phyloP scores from a whole-genome alignment of 345 rosid species.

The Psidium friedrichsthalianum region DNA sequence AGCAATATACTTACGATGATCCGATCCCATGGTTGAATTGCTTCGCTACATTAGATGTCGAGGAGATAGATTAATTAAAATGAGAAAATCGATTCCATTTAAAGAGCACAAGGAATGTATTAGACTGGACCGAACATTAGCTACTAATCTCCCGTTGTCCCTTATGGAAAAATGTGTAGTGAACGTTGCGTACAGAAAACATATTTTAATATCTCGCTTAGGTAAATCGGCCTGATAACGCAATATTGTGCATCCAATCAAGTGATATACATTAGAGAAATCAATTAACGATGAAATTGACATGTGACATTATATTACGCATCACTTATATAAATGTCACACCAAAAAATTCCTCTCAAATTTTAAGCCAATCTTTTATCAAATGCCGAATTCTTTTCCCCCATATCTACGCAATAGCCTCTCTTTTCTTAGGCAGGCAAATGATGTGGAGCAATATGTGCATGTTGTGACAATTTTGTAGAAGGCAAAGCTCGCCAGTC shows the following conservation, averaged over 20 bases:
- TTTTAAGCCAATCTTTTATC: no score
- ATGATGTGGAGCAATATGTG: neutral
- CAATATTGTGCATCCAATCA: fast-evolving
- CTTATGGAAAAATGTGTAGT: fast-evolving
- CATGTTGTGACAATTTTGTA: neutral
- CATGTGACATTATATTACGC: neutral
- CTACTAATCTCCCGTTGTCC: neutral
- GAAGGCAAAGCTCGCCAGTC: neutral
- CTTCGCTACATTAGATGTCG: neutral
- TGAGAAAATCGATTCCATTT: neutral
- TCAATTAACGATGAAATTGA: neutral
- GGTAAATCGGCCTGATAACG: neutral
- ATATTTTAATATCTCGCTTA: neutral
- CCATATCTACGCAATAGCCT: neutral
- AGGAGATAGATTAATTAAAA: neutral
- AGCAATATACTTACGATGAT: no score
- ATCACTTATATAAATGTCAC: neutral
- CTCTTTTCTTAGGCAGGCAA: neutral
- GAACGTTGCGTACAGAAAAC: neutral
- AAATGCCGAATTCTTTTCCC: neutral
- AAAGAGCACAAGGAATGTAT: no score
- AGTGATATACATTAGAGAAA: neutral
- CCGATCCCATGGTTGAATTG: neutral
- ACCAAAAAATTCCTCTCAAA: neutral
- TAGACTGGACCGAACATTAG: neutral